Percentiles rank a stretch among this genome's conserved stretches.
phyloP scores from a whole-genome alignment of 179 eudicot genomes.

The Kewa caespitosa region DNA sequence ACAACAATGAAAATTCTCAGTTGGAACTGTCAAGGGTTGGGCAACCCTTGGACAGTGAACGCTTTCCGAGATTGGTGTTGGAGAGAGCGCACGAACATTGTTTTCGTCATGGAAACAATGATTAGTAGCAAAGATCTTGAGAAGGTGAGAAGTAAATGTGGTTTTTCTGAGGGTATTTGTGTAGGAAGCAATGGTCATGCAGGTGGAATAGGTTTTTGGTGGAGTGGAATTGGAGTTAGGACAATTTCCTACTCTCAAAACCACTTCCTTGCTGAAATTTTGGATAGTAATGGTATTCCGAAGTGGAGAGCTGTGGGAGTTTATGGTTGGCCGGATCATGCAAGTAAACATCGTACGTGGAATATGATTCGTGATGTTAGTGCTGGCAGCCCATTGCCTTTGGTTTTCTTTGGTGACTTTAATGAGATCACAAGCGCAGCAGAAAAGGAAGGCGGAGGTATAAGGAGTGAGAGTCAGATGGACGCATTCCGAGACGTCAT shows the following conservation, averaged over 20 bases:
- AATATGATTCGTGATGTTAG: background rate
- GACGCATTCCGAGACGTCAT: background rate
- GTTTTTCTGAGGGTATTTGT: background rate
- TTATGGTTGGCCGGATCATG: background rate
- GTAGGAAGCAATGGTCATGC: background rate
- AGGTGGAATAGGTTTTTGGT: slow-evolving; percentile 3
- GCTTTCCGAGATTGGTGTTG: background rate
- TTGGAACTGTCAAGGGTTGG: background rate
- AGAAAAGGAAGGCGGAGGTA: background rate
- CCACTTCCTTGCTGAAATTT: background rate
- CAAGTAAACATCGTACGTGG: background rate
- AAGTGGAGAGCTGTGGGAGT: background rate
- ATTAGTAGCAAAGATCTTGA: background rate
- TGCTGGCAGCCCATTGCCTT: background rate
- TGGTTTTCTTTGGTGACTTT: background rate
- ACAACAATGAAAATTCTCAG: background rate
- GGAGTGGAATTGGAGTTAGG: background rate
- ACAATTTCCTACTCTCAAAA: background rate
- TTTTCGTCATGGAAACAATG: slow-evolving; percentile 1
- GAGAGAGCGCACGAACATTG: background rate
- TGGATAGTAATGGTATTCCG: background rate
- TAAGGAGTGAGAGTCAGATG: background rate
- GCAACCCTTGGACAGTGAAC: background rate
- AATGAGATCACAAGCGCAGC: background rate
- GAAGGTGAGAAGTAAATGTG: background rate